Percentiles rank a stretch among this genome's conserved stretches.
Conservation (phyloP, 176 grass and related monocot species). For the Leersia perrieri region DNA sequence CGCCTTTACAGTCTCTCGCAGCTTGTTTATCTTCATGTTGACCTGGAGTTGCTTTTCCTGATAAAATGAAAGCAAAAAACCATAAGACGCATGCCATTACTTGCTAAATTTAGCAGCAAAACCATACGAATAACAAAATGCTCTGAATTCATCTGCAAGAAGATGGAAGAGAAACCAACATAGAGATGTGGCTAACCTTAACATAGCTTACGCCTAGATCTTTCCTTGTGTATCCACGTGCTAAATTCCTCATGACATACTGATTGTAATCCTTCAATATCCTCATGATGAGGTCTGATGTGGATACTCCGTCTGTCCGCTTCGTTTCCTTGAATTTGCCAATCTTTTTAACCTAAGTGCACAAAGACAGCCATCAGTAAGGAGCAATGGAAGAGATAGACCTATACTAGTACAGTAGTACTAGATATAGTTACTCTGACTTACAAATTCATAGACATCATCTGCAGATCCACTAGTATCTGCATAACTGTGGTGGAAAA, state of each 20-base stretch:
- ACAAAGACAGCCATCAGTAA: not conserved
- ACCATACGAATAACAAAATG: not conserved
- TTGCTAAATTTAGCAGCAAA: constrained; percentile 7
- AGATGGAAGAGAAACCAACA: not conserved
- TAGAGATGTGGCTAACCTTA: constrained; percentile 56
- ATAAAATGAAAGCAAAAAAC: not conserved
- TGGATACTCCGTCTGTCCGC: constrained; percentile 83
- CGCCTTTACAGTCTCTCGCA: constrained; percentile 84
- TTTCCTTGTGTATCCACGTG: constrained; percentile 88
- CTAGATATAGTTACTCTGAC: constrained; percentile 7
- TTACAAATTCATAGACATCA: constrained; percentile 95
- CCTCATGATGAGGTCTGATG: constrained; percentile 98
- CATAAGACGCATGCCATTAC: constrained; percentile 1
- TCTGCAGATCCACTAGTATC: constrained; percentile 85
- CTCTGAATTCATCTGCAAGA: not conserved
- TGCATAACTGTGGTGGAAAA: constrained; percentile 60
- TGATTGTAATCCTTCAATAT: constrained; percentile 98
- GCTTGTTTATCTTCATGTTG: constrained; percentile 95
- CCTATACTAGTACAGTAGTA: not conserved
- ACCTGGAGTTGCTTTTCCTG: constrained; percentile 97
- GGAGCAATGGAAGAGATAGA: not conserved
- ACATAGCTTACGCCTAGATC: constrained; percentile 98
- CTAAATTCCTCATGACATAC: constrained; percentile 97
- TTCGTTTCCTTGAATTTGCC: constrained; percentile 99
- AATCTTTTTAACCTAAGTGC: constrained; percentile 74